Evolutionary conservation across 1,284 basidiomycete genomes (phyloP), one percentile per base, ranked within the genome.

Genomic region (Cutaneotrichosporon cutaneum): DNA sequence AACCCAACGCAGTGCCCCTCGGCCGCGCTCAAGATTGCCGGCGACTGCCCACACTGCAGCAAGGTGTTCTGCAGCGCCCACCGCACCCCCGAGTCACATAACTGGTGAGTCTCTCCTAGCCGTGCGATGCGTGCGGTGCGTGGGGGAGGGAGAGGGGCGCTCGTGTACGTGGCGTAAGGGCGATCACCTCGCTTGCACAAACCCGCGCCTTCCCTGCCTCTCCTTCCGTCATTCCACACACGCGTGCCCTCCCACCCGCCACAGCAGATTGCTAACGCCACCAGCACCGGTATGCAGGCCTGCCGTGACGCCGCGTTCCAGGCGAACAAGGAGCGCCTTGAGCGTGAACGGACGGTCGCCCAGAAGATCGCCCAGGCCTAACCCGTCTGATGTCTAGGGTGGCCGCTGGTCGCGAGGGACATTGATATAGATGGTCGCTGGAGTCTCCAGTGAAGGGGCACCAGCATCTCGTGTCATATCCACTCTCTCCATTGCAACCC

Each of bases 261-360:
- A 13, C 33, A 33, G n/a, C 26, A 16, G 35, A 56, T 42, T 21
- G 58, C 66, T 69, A 58, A 69, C 57, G 18, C 33, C 21, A 33
- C 51, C 66, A 78, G 78, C 63, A 66, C 76, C 32, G 74, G 73
- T 48, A 77, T 80, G 67, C 77, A 79, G 68, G 75, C 76, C 8
- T 80, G 79, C 68, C 71, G 79, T 36, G 80, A 81, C 47, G 80
- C 80, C 30, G 80, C 80, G 0, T 80, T 81, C 69, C 77, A 80
- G 58, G 79, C 79, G 32, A 81, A 81, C 75, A 79, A 79, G 69
- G 80, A 77, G 59, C 70, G 78, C 47, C 70, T 81, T 6, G 80
- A 81, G 66, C 69, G 72, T 27, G 80, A 81, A 63, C 70, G 75
- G 54, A 81, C 80, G 11, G 74, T 78, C 30, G 76, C 76, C 11